phyloP scores from a whole-genome alignment of 73 alveolate species.

The Symbiodinium natans region DNA sequence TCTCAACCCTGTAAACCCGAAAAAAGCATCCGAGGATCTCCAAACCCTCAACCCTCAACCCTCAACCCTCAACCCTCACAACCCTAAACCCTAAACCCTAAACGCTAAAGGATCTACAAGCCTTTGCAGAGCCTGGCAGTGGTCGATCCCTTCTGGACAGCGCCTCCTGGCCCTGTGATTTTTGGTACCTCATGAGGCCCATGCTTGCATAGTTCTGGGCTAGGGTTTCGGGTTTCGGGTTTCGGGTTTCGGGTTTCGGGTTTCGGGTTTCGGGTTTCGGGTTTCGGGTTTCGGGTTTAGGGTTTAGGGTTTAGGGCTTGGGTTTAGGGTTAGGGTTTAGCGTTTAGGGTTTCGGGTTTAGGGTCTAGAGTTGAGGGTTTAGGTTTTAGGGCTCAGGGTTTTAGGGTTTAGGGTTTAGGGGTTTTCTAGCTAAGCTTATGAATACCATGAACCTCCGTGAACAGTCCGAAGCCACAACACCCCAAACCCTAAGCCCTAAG shows the following conservation, averaged over 20 bases:
- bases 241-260: not conserved
- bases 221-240: not conserved
- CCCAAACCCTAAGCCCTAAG: not conserved
- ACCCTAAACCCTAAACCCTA: not conserved
- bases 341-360: too few relatives aligned
- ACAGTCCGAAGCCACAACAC: not conserved
- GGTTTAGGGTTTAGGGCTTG: not conserved
- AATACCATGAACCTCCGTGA: not conserved
- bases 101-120: not conserved
- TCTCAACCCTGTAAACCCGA: too few relatives aligned
- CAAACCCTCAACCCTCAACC: not conserved
- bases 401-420: too few relatives aligned
- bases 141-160: constrained; percentile 53
- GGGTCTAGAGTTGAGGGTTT: not conserved
- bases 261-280: not conserved
- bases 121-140: constrained; percentile 50
- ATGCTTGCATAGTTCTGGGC: not conserved
- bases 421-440: not conserved
- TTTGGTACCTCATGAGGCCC: not conserved
- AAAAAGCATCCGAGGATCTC: too few relatives aligned
- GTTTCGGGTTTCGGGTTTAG: not conserved
- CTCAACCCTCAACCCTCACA: not conserved
- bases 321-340: not conserved
- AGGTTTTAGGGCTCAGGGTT: too few relatives aligned
- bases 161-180: not conserved